Evolutionary conservation across 441 rosid genomes (phyloP).

Genomic region (Lagerstroemia fauriei): DNA sequence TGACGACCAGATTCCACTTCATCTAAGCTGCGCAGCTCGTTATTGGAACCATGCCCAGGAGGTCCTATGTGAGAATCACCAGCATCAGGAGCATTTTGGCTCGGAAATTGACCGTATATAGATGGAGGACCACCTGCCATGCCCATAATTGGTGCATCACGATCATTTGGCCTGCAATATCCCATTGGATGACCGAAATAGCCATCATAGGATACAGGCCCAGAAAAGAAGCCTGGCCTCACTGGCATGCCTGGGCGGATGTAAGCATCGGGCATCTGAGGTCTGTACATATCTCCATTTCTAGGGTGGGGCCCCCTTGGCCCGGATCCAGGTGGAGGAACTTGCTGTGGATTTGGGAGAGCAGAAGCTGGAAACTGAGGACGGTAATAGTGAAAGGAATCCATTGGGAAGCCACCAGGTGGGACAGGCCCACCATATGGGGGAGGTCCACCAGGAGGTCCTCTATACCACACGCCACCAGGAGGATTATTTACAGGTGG

Average conservation of each 20-base stretch:
- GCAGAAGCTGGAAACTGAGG: slow-evolving; percentile 66
- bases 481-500: slow-evolving; percentile 80
- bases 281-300: slow-evolving; percentile 76
- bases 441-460: slow-evolving; percentile 32
- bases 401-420: slow-evolving; percentile 81
- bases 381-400: slow-evolving; percentile 77
- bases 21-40: slow-evolving; percentile 48
- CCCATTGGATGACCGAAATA: slow-evolving; percentile 87
- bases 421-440: slow-evolving; percentile 72
- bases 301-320: slow-evolving; percentile 71
- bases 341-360: slow-evolving; percentile 55
- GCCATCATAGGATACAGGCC: slow-evolving; percentile 72
- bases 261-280: slow-evolving; percentile 75
- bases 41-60: slow-evolving; percentile 59
- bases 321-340: slow-evolving; percentile 62
- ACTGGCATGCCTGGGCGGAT: slow-evolving; percentile 77
- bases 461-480: slow-evolving; percentile 70
- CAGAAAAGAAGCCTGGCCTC: slow-evolving; percentile 87
- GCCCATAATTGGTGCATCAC: slow-evolving; percentile 74
- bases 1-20: slow-evolving; percentile 58
- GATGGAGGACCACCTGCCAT: slow-evolving; percentile 61
- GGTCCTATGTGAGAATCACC: slow-evolving; percentile 51
- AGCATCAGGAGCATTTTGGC: slow-evolving; percentile 57
- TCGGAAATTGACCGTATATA: slow-evolving; percentile 56
- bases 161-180: slow-evolving; percentile 63